Percentiles rank a stretch among this genome's conserved stretches.
Evolutionary conservation across 768 basidiomycete species (phyloP).

Genomic region (Nidularia pulvinata): DNA sequence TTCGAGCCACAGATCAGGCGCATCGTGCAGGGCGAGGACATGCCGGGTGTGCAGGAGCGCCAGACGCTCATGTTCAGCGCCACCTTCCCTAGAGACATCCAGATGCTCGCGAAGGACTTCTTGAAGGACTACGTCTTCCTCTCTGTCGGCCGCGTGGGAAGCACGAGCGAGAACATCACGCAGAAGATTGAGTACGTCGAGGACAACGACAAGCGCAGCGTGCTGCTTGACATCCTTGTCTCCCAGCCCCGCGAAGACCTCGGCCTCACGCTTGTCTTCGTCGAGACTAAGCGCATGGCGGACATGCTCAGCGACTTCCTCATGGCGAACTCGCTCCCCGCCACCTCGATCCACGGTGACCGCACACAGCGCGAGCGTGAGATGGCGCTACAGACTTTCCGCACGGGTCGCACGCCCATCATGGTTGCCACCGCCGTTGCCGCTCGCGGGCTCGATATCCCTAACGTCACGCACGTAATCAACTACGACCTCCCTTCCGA

Average conservation of each 20-base stretch:
- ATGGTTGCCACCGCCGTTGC: constrained; percentile 99
- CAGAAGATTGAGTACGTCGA: constrained; percentile 99
- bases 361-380: constrained; percentile 98
- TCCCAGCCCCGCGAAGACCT: constrained; percentile 62
- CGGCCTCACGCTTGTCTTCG: constrained; percentile 94
- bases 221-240: constrained; percentile 90
- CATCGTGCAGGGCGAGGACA: constrained; percentile 98
- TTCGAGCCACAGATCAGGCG: constrained; percentile 99
- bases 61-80: constrained; percentile 99
- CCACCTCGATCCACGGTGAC: constrained; percentile 98
- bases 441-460: constrained; percentile 98
- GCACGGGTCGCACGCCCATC: constrained; percentile 92
- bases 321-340: constrained; percentile 76
- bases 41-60: constrained; percentile 90
- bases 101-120: constrained; percentile 94
- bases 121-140: constrained; percentile 99
- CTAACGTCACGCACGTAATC: constrained; percentile 98
- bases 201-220: constrained; percentile 95
- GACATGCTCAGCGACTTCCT: constrained; percentile 98
- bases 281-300: constrained; percentile 99
- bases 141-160: constrained; percentile 97
- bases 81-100: constrained; percentile 99
- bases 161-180: constrained; percentile 99
- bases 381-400: constrained; percentile 93
- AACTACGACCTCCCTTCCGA: constrained; percentile 98